phyloP scores from a whole-genome alignment of 495 filamentous ascomycete species.

The Rostrohypoxylon terebratum region DNA sequence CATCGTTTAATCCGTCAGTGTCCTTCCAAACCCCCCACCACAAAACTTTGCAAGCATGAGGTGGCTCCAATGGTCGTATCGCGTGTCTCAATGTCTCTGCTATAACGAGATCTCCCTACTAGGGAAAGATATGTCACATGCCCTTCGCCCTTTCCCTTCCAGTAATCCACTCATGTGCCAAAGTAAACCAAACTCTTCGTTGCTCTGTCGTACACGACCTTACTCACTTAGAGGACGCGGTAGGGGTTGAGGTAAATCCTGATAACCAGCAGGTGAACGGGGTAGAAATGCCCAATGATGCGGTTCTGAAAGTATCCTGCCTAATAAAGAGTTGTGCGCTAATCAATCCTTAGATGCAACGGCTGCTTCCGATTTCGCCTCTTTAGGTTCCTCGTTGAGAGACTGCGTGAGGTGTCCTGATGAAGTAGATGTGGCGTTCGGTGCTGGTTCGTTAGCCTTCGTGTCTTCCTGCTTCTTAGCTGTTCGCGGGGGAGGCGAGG shows the following conservation, averaged over 20 bases:
- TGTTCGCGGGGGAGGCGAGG: slow-evolving; percentile 48
- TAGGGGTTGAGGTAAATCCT: slow-evolving; percentile 31
- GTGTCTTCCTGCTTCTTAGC: slow-evolving; percentile 44
- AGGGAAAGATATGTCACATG: slow-evolving; percentile 27
- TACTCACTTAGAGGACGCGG: slow-evolving; percentile 29
- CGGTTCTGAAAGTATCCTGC: slow-evolving; percentile 39
- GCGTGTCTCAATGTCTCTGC: slow-evolving; percentile 36
- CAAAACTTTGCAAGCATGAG: slow-evolving; percentile 9
- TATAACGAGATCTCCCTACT: slow-evolving; percentile 14
- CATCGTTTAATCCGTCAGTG: slow-evolving; percentile 21
- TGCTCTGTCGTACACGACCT: slow-evolving; percentile 35
- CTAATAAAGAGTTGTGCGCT: slow-evolving; percentile 14
- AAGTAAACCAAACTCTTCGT: slow-evolving; percentile 45
- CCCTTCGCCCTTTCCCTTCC: slow-evolving; percentile 20
- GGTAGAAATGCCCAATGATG: slow-evolving; percentile 19
- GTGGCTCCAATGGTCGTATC: slow-evolving; percentile 34
- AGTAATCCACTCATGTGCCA: slow-evolving; percentile 32
- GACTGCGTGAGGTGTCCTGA: slow-evolving; percentile 30
- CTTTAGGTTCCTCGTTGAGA: slow-evolving; percentile 46
- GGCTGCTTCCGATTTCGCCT: slow-evolving; percentile 37
- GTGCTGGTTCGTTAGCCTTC: slow-evolving; percentile 30
- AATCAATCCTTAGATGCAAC: slow-evolving; percentile 44
- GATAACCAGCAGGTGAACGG: slow-evolving; percentile 24
- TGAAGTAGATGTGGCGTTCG: slow-evolving; percentile 15
- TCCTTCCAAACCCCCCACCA: slow-evolving; percentile 11